Evolutionary conservation across 1,284 basidiomycete genomes (phyloP).

Genomic region (Moesziomyces sp.): DNA sequence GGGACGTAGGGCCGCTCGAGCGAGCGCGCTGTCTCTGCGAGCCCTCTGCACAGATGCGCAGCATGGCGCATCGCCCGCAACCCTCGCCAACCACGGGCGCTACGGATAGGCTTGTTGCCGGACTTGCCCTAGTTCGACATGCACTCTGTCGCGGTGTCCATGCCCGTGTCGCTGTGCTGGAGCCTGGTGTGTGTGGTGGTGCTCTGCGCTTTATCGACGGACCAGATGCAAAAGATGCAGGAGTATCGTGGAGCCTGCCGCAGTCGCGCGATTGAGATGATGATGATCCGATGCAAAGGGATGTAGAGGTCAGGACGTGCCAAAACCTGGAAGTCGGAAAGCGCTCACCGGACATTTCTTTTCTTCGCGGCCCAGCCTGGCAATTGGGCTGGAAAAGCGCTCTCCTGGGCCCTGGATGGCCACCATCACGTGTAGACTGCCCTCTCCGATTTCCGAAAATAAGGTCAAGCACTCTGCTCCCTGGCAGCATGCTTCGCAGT

Average conservation of each 20-base stretch:
- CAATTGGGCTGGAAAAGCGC: too few relatives aligned
- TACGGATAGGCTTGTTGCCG: neutral
- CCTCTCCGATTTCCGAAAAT: constrained; percentile 15
- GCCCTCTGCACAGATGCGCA: constrained; percentile 35
- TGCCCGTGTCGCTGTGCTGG: neutral
- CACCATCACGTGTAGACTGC: constrained; percentile 23
- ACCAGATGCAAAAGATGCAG: too few relatives aligned
- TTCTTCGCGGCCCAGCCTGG: constrained; percentile 9
- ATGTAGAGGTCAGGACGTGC: too few relatives aligned
- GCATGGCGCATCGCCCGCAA: constrained; percentile 31
- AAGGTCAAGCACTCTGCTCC: neutral
- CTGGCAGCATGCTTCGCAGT: too few relatives aligned
- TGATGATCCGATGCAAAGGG: too few relatives aligned
- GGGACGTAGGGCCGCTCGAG: constrained; percentile 35
- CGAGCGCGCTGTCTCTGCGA: constrained; percentile 27
- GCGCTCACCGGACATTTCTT: constrained; percentile 2
- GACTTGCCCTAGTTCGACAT: too few relatives aligned
- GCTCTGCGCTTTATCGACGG: neutral
- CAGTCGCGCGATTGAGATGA: too few relatives aligned
- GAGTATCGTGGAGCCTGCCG: constrained; percentile 4
- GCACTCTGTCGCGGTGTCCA: too few relatives aligned
- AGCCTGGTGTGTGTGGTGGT: neutral
- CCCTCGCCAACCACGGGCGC: neutral
- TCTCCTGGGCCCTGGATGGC: neutral
- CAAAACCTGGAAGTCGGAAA: too few relatives aligned